Evolutionary conservation across 306 rosid species (phyloP).

Genomic region (Cicer arietinum): DNA sequence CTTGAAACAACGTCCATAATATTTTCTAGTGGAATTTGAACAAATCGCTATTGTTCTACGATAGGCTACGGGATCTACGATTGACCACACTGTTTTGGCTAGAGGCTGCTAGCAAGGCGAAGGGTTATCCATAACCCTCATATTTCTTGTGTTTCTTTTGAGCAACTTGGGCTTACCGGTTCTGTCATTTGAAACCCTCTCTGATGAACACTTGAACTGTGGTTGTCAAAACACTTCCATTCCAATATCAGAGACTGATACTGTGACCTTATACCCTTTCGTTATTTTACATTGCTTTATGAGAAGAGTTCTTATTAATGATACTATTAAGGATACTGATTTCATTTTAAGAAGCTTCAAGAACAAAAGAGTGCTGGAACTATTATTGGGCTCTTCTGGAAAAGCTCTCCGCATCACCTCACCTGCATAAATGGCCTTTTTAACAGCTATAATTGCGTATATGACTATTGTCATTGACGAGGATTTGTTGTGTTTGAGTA

Average conservation of each 20-base stretch:
- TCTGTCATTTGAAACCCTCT: not conserved
- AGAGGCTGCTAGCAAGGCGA: not conserved
- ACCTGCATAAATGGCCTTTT: not conserved
- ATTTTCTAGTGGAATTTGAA: too few species aligned
- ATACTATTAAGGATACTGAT: conserved; percentile 15
- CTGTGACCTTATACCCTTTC: not conserved
- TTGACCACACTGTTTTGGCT: not conserved
- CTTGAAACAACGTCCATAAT: too few species aligned
- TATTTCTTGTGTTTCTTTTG: not conserved
- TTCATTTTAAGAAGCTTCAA: conserved; percentile 1
- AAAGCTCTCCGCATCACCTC: not conserved
- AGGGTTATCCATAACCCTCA: not conserved
- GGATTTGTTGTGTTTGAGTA: not conserved
- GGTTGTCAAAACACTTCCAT: conserved; percentile 3
- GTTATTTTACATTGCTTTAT: conserved; percentile 8
- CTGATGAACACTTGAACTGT: not conserved
- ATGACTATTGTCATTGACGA: not conserved
- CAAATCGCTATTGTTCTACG: too few species aligned
- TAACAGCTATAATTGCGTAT: not conserved
- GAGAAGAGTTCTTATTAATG: conserved; percentile 17
- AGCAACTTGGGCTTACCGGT: not conserved
- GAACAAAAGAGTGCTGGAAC: not conserved
- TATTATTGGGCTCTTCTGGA: not conserved
- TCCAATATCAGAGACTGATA: not conserved
- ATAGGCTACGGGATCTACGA: too few species aligned